A percentile compares a stretch with the other conserved stretches of the same genome.
Conservation (phyloP, 2,329 filamentous ascomycete species). For the Cercospora brassicicola region DNA sequence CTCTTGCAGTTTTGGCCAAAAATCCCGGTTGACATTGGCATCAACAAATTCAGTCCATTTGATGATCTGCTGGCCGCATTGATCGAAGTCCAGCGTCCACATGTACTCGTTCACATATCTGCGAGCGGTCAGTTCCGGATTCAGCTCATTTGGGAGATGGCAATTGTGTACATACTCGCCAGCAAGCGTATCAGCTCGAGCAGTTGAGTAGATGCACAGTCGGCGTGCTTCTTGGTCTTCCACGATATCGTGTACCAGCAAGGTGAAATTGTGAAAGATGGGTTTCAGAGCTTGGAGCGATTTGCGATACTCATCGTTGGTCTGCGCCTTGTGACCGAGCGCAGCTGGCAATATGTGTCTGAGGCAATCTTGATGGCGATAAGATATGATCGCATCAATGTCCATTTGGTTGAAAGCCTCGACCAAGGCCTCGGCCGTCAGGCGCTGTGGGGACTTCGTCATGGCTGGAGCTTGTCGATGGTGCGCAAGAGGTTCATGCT, state of each 20-base stretch:
- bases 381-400: slow-evolving; percentile 33
- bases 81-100: slow-evolving; percentile 28
- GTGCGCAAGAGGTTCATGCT: not conserved
- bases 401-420: slow-evolving; percentile 39
- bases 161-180: slow-evolving; percentile 17
- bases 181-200: slow-evolving; percentile 36
- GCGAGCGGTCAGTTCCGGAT: not conserved
- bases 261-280: slow-evolving; percentile 38
- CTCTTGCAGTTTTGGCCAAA: slow-evolving; percentile 26
- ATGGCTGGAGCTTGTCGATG: not conserved
- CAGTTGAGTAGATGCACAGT: slow-evolving; percentile 40
- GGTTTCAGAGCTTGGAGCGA: slow-evolving; percentile 30
- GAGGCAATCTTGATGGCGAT: slow-evolving; percentile 34
- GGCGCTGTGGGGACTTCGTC: slow-evolving; percentile 30
- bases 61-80: slow-evolving; percentile 20
- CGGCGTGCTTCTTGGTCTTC: slow-evolving; percentile 33
- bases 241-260: slow-evolving; percentile 37
- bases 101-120: slow-evolving; percentile 27
- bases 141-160: not conserved
- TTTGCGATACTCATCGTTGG: slow-evolving; percentile 25
- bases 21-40: slow-evolving; percentile 23
- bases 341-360: slow-evolving; percentile 36
- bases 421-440: slow-evolving; percentile 36
- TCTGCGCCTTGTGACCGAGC: slow-evolving; percentile 30
- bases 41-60: slow-evolving; percentile 27